Conservation (phyloP, 768 basidiomycete species). For the Mycena vitilis region DNA sequence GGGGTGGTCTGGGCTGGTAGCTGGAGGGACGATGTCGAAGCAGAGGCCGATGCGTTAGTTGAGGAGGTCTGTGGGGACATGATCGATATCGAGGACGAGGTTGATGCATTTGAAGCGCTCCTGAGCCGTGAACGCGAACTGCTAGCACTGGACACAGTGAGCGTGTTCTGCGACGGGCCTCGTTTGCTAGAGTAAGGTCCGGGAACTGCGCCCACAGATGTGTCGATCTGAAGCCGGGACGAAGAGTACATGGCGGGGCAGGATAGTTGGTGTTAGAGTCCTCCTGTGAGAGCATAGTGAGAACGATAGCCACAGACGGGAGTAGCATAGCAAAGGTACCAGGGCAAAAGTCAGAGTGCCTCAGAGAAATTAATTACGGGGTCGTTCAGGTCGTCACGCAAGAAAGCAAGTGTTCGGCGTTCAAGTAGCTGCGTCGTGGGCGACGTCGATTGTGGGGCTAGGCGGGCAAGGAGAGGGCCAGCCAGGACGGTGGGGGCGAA, state of each 20-base stretch:
- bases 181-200: constrained; percentile 31
- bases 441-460: background rate
- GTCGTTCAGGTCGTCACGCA: constrained; percentile 5
- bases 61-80: constrained; percentile 66
- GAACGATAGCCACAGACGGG: background rate
- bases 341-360: background rate
- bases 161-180: constrained; percentile 39
- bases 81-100: constrained; percentile 66
- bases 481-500: background rate
- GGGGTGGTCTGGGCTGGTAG: constrained; percentile 45
- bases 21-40: constrained; percentile 61
- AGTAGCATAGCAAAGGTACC: constrained; percentile 4
- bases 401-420: background rate
- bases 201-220: constrained; percentile 37
- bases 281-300: constrained; percentile 18
- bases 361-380: constrained; percentile 6
- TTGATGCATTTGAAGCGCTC: constrained; percentile 67
- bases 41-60: constrained; percentile 58
- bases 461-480: constrained; percentile 1
- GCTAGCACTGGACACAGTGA: constrained; percentile 46
- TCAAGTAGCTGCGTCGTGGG: background rate
- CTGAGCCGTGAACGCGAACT: constrained; percentile 56
- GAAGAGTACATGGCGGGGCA: constrained; percentile 26
- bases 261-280: constrained; percentile 17
- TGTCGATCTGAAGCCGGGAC: constrained; percentile 45